Base-by-base conservation (phyloP, 441 rosid species). In the Populus hybrid region DNA sequence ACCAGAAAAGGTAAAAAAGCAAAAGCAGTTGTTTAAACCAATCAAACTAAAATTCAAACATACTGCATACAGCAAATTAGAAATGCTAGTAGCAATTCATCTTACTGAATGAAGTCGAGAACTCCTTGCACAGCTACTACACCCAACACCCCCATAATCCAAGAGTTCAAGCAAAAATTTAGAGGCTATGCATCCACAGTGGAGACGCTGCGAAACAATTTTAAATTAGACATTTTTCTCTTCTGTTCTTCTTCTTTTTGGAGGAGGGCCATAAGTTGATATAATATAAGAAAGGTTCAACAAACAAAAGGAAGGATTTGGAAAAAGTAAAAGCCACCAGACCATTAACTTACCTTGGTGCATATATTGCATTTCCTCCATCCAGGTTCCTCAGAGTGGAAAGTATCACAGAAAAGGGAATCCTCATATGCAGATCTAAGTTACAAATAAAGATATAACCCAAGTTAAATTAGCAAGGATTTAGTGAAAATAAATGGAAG, bases 141-240 rank as follows among this genome's bases (percentile, higher is more conserved):
- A 95, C 76, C 88, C 91, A 83, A 95, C 87, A 70, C 99, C 98
- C 57, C 96, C 97, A 79, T 70, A 85, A 85, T 95, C 98, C 88
- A 95, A 71, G 76, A 89, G 83, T 87, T 91, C 91, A 35, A 92
- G 65, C 75, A 89, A 78, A 28, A 75, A 81, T 67, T 83, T 80
- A 35, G 97, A 87, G 78, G 93, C 97, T 82, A 92, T 85, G 81
- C 99, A 95, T 72, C 99, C 99, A 88, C 99, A 95, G 79, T 95
- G 99, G 79, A 95, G 91, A 74, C 86, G 85, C 99, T 95, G 91
- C 71, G 77, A 78, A 65, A 50, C 28, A 79, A 89, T 59, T 74
- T 78, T 57, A 23, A 77, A 63, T 78, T 76, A 74, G 42, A 80
- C 57, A 53, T 38, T 26, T 50, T 23, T 34, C 18, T 42, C 6